Conservation (phyloP, 345 rosid genomes). For the Citrus unshiu region DNA sequence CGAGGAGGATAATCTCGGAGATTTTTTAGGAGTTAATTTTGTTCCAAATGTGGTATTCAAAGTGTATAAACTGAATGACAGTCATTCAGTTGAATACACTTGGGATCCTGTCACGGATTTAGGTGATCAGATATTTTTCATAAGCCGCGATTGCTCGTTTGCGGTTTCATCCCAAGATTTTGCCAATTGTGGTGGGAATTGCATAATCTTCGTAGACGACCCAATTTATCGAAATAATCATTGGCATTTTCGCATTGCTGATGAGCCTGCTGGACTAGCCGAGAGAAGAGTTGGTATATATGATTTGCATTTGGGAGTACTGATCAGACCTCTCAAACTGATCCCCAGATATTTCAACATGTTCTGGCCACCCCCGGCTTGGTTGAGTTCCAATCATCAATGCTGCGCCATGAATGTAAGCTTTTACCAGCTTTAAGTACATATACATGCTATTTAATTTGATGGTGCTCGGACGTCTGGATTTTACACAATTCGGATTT, state of each 20-base stretch:
- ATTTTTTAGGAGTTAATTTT: no score
- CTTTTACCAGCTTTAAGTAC: neutral
- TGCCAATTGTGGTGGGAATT: neutral
- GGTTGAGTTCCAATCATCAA: neutral
- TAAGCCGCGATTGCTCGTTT: neutral
- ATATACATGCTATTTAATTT: no score
- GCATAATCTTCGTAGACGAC: neutral
- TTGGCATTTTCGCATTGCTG: no score
- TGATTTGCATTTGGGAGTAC: neutral
- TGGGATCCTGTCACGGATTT: neutral
- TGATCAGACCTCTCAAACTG: neutral
- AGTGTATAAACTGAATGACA: neutral
- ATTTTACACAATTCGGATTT: no score
- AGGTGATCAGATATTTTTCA: neutral
- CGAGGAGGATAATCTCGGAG: no score
- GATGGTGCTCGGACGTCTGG: no score
- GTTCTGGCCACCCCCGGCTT: conserved; percentile 2
- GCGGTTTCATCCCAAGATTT: neutral
- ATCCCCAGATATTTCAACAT: neutral
- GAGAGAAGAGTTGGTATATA: neutral
- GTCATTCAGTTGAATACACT: neutral
- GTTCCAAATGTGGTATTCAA: neutral
- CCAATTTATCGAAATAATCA: no score
- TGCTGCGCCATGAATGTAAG: neutral
- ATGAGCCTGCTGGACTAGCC: neutral